Conservation (phyloP, 2,329 filamentous ascomycete species). For the Penicillium sclerotigenum region DNA sequence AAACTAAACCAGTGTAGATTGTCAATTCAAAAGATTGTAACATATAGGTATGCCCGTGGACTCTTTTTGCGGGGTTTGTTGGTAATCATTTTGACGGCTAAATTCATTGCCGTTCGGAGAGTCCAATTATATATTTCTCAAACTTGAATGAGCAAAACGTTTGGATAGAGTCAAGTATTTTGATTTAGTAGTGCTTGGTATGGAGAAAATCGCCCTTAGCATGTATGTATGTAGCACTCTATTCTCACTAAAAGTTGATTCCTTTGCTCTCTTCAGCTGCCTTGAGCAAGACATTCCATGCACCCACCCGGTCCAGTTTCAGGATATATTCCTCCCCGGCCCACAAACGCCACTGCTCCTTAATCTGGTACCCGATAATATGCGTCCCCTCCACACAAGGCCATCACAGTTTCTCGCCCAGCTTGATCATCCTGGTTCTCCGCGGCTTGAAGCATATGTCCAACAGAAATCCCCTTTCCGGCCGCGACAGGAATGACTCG, state of each 20-base stretch:
- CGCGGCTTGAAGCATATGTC: no score
- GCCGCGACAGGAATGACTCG: no score
- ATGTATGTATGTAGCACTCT: not conserved
- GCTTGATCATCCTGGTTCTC: slow-evolving; percentile 28
- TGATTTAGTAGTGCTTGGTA: no score
- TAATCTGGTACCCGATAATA: slow-evolving; percentile 18
- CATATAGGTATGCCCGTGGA: not conserved
- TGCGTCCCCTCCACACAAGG: slow-evolving; percentile 18
- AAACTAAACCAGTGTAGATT: not conserved
- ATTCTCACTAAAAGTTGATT: slow-evolving; percentile 13
- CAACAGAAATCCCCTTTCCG: no score
- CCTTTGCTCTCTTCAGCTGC: slow-evolving; percentile 16
- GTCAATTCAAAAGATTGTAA: not conserved
- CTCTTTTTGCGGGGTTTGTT: not conserved
- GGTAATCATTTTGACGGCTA: not conserved
- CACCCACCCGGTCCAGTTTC: slow-evolving; percentile 12
- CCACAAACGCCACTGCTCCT: slow-evolving; percentile 19
- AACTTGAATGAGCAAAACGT: not conserved
- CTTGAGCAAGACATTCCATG: slow-evolving; percentile 14
- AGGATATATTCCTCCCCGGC: slow-evolving; percentile 12
- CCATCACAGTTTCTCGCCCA: slow-evolving; percentile 13
- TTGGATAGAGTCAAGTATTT: not conserved
- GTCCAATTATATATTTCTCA: not conserved
- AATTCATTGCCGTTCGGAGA: slow-evolving; percentile 1
- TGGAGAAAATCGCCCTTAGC: no score